A percentile compares a stretch with the other conserved stretches of the same genome.
Evolutionary conservation across 768 basidiomycete genomes (phyloP).

Genomic region (Trametes coccinea): DNA sequence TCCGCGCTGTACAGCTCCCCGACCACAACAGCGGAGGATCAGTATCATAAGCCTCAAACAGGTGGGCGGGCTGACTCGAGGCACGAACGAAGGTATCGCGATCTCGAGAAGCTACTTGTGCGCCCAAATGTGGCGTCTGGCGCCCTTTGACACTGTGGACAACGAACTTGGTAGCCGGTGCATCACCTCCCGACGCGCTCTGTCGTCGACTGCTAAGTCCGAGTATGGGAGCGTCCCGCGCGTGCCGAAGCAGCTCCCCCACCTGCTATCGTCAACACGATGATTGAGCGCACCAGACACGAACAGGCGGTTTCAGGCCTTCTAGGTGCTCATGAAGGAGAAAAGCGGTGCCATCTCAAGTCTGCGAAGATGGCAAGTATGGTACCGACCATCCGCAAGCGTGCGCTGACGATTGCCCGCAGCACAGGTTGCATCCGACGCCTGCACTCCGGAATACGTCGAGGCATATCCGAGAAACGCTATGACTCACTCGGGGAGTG

Average conservation of each 20-base stretch:
- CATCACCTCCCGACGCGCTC: not conserved
- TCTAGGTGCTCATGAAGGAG: not conserved
- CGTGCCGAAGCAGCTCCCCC: not conserved
- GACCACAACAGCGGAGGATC: constrained; percentile 1
- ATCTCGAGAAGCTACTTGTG: not conserved
- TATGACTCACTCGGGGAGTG: constrained; percentile 5
- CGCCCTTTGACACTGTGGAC: not conserved
- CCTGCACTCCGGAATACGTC: not conserved
- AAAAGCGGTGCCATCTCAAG: not conserved
- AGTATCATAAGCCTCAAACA: not conserved
- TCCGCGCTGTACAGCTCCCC: not conserved
- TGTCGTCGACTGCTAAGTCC: not conserved
- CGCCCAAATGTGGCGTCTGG: not conserved
- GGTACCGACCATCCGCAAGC: not conserved
- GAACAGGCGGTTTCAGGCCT: not conserved
- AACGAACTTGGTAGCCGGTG: not conserved
- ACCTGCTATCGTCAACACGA: not conserved
- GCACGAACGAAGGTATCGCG: not conserved
- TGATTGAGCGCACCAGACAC: not conserved
- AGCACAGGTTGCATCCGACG: not conserved
- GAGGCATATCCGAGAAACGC: not conserved
- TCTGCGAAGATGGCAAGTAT: not conserved
- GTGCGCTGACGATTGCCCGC: not conserved
- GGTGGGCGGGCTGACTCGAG: not conserved
- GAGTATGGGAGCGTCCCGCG: not conserved